Percentiles rank a stretch among this genome's conserved stretches.
Evolutionary conservation across 2,329 filamentous ascomycete genomes (phyloP).

Genomic region (Pseudocercospora ulei): DNA sequence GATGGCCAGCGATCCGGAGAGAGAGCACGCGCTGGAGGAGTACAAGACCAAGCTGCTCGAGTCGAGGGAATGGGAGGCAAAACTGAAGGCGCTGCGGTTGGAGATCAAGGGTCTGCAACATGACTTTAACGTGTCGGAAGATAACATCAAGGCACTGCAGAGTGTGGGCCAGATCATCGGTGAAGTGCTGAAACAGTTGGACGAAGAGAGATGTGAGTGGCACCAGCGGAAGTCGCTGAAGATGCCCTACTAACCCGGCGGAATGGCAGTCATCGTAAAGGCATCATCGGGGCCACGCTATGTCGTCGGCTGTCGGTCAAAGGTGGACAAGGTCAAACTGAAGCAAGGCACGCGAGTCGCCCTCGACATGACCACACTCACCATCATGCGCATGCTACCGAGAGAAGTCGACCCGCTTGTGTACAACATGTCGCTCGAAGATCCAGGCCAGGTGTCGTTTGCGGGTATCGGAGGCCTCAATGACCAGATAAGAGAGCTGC

Average conservation of each 20-base stretch:
- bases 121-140: constrained; percentile 93
- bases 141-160: constrained; percentile 98
- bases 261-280: constrained; percentile 80
- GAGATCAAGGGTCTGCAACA: constrained; percentile 93
- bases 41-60: constrained; percentile 58
- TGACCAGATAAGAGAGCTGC: constrained; percentile 92
- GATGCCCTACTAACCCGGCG: constrained; percentile 8
- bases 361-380: constrained; percentile 97
- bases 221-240: neutral
- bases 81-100: constrained; percentile 84
- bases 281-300: constrained; percentile 95
- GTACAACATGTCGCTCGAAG: constrained; percentile 99
- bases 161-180: constrained; percentile 99
- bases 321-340: constrained; percentile 92
- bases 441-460: constrained; percentile 95
- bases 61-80: constrained; percentile 96
- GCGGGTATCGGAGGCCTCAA: constrained; percentile 95
- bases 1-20: constrained; percentile 40
- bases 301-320: constrained; percentile 94
- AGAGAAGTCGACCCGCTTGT: constrained; percentile 96
- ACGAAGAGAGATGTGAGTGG: constrained; percentile 89
- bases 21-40: constrained; percentile 44
- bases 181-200: constrained; percentile 95
- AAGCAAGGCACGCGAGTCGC: constrained; percentile 98
- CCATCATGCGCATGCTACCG: constrained; percentile 99